phyloP scores from a whole-genome alignment of 495 filamentous ascomycete genomes.

The Filosporella fistucella region DNA sequence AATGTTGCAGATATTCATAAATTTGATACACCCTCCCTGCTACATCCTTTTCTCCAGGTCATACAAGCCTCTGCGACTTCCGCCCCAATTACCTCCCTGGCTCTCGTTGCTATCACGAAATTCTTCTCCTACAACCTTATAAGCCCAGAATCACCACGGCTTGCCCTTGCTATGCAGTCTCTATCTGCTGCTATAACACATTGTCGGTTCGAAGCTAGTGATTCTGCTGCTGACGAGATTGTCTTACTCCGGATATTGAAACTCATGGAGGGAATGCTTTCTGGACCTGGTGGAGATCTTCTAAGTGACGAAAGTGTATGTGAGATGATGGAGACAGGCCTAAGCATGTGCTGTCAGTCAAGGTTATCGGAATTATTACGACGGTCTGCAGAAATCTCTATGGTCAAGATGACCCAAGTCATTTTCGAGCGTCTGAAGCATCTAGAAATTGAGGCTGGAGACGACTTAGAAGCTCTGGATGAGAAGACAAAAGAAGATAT shows the following conservation, averaged over 20 bases:
- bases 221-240: slow-evolving; percentile 91
- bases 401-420: slow-evolving; percentile 98
- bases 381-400: slow-evolving; percentile 89
- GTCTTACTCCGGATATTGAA: slow-evolving; percentile 91
- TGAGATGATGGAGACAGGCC: slow-evolving; percentile 97
- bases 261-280: slow-evolving; percentile 96
- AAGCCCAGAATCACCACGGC: slow-evolving; percentile 71
- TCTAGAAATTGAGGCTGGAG: slow-evolving; percentile 66
- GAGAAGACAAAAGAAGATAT: slow-evolving; percentile 59
- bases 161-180: slow-evolving; percentile 88
- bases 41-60: slow-evolving; percentile 96
- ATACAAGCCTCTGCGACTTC: slow-evolving; percentile 95
- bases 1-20: slow-evolving; percentile 66
- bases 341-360: slow-evolving; percentile 96
- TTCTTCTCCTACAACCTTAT: slow-evolving; percentile 96
- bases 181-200: slow-evolving; percentile 94
- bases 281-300: slow-evolving; percentile 84
- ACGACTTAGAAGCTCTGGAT: slow-evolving; percentile 54
- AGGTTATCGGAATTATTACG: slow-evolving; percentile 87
- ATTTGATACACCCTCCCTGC: slow-evolving; percentile 85
- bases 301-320: slow-evolving; percentile 96
- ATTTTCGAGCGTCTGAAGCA: slow-evolving; percentile 91
- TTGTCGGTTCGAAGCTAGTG: slow-evolving; percentile 94
- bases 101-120: slow-evolving; percentile 92
- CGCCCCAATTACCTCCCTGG: slow-evolving; percentile 91